Percentiles rank a stretch among this genome's conserved stretches.
These are phyloP conservation scores for Ilyonectria destructans DNA, from an alignment of 2,329 filamentous ascomycete species.

Conservation along the genomic window DNA sequence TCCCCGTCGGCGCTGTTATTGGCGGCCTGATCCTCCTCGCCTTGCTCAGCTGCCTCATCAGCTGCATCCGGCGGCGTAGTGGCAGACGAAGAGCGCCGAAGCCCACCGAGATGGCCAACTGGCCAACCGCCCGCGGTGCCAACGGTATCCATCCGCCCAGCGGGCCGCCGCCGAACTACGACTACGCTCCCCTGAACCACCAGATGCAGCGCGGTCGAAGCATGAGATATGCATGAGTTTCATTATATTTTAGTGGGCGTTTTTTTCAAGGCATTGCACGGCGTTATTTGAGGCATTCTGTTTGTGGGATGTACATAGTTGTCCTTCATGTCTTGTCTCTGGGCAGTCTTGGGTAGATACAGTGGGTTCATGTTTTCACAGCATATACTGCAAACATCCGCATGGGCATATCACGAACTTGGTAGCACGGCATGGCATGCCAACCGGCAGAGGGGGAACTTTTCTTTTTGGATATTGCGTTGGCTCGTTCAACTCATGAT, in stretches of 20 bases:
- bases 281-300: conserved; percentile 37
- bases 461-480: conserved; percentile 11
- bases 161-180: conserved; percentile 40
- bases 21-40: conserved; percentile 81
- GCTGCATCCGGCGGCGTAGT: conserved; percentile 55
- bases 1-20: conserved; percentile 81
- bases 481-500: not conserved
- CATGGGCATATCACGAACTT: conserved; percentile 1
- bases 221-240: conserved; percentile 52
- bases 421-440: not conserved
- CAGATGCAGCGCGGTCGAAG: conserved; percentile 42
- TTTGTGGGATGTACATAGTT: conserved; percentile 13
- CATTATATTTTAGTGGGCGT: conserved; percentile 1
- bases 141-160: conserved; percentile 34
- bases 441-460: not conserved
- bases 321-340: conserved; percentile 22
- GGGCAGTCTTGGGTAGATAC: not conserved
- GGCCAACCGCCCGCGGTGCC: conserved; percentile 46
- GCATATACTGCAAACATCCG: conserved; percentile 2
- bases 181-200: conserved; percentile 42
- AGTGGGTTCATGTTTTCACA: not conserved
- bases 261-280: conserved; percentile 40
- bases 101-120: conserved; percentile 46
- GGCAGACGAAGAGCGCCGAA: conserved; percentile 47
- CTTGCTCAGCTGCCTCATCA: conserved; percentile 77